Evolutionary conservation across 768 basidiomycete genomes (phyloP), one percentile per base, ranked within the genome.

Genomic region (Leccinum uliginosum): DNA sequence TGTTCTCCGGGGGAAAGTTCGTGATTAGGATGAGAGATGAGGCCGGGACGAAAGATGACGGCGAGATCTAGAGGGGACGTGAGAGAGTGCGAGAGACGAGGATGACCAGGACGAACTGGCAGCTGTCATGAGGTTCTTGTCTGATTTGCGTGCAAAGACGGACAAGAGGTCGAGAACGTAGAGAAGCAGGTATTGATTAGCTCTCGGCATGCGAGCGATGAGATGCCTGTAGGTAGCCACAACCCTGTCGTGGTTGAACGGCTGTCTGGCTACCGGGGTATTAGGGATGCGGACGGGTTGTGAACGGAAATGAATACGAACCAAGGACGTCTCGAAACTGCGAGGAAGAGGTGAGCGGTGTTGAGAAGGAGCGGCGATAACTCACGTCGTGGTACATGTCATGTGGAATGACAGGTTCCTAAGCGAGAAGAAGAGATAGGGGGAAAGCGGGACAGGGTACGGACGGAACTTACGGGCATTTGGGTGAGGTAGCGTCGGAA

Each of bases 391-490:
- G 84, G 68, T 97, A 97, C 77, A 93, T 84, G 62, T 87, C 83
- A 63, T 89, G 81, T 9, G 96, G 96, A 74, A 98, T 93, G 62
- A 98, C 92, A 35, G 96, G 91, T 73, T 98, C 95, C 93, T 96
- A 62, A 29, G 30, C 50, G 47, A n/a, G n/a, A 64, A 27, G 27
- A 45, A 34, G 62, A 55, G 32, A 44, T 62, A 59, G 26, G 56
- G 53, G 49, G 27, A 21, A 17, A 24, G 21, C 43, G 19, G n/a
- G 21, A 40, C 30, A 54, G 27, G 21, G 23, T 34, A 32, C 53
- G 57, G 45, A 23, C 53, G 57, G 57, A 19, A 83, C 91, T 71
- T 65, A 95, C 95, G 30, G 97, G 94, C 89, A 98, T 93, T 68
- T 91, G 89, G 1, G 95, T 98, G 50, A 99, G 83, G 73, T 93